Base-by-base conservation (phyloP, 345 rosid species). In the Heritiera fomes region DNA sequence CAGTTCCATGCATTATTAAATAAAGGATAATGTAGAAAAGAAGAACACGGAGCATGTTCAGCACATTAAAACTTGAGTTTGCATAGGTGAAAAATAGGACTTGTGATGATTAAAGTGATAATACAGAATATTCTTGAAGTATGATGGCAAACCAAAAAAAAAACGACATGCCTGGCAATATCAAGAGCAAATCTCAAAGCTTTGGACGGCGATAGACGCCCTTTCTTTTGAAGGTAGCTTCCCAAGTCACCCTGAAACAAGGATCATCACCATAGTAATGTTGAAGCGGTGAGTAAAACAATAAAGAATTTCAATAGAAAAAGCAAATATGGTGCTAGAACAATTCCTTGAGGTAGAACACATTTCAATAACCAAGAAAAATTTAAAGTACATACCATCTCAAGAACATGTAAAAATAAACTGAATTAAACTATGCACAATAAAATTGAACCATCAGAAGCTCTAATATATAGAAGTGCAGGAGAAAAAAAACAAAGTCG, bases 121-220 rank as follows among this genome's bases (percentile, higher is more conserved):
- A 71, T 46, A 53, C 28, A 75, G 64, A 81, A 10, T 11, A 7
- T 30, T 60, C 11, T 69, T 45, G 9, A 50, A 50, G 72, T 6
- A 17, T 14, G 40, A 49, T 46, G 45, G 20, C 8, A 55, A 55
- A 55, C 23, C 14, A 17, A 46, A 76, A 61, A 85, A 82, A 77
- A 56, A 69, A 60, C 8, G 3, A 82, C 90, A 62, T 86, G 85
- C 97, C 98, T 92, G 60, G 98, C 98, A 80, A 95, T 87, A 65
- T 95, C 98, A 66, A 89, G 94, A 78, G 97, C 88, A 83, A 91
- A 92, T 89, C 94, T 86, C 76, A 94, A 75, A 79, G 83, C 86
- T 89, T 92, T 96, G 63, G 97, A 85, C 41, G 87, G 95, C 73
- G 99, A 89, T 53, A 92, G 87, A 74, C 97, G 98, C 76, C 98